Conservation (phyloP, 441 rosid genomes). For the Jatropha multifida region DNA sequence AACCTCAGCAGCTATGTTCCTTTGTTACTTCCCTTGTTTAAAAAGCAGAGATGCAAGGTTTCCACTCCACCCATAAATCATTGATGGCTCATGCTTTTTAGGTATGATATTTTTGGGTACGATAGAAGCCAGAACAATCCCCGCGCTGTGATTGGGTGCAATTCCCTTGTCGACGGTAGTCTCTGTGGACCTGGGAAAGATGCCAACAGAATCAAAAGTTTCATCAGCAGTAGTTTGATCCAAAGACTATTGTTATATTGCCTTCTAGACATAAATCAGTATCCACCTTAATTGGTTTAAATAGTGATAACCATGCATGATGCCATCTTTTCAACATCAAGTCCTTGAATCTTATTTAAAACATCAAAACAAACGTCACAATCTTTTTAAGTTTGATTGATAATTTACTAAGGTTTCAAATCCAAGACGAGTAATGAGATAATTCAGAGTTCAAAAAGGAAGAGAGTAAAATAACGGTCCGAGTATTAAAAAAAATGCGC, state of each 20-base stretch:
- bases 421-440: neutral
- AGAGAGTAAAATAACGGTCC: neutral
- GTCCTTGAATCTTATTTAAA: neutral
- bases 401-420: neutral
- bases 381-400: neutral
- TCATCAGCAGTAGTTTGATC: neutral
- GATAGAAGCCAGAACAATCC: slow-evolving; percentile 48
- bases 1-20: neutral
- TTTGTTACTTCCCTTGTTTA: slow-evolving; percentile 50
- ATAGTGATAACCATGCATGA: neutral
- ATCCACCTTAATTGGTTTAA: neutral
- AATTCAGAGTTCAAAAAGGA: neutral
- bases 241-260: neutral
- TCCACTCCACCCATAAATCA: slow-evolving; percentile 62
- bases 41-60: slow-evolving; percentile 68
- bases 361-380: neutral
- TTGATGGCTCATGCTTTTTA: slow-evolving; percentile 50
- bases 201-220: slow-evolving; percentile 19
- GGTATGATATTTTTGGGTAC: slow-evolving; percentile 51
- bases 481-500: too few species aligned
- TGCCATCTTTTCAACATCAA: neutral
- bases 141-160: slow-evolving; percentile 33
- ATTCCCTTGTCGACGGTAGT: slow-evolving; percentile 38
- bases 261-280: neutral
- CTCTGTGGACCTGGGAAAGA: slow-evolving; percentile 43